Base-by-base conservation (phyloP, 2,329 filamentous ascomycete genomes). In the Clarireedia homoeocarpa region DNA sequence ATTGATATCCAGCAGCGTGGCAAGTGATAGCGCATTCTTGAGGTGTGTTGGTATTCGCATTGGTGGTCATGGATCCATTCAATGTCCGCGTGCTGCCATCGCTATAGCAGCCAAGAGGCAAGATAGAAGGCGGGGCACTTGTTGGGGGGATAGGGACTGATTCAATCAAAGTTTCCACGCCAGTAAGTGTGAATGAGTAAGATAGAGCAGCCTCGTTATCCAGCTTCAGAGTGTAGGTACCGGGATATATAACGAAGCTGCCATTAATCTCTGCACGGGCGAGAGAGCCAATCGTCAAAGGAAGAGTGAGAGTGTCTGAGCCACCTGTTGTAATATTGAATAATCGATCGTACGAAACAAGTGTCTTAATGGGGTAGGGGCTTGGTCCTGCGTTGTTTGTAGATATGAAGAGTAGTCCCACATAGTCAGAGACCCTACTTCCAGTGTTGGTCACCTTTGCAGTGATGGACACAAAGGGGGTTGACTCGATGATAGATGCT, bases 181-280 rank as follows among this genome's bases (percentile, higher is more conserved):
- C 30, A 12, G 30, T 34, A 12, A 34, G 30, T 12, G 30, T 34
- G 30, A 34, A 34, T 4, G 30, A 34, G 30, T 34, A 34, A 3
- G 30, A 34, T 34, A 34, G 30, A 34, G 30, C 30, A 9, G 30
- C 10, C 30, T 14, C 30, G 1, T 34, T 9, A 64, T 80, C 78
- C 7, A 81, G 52, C 49, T 72, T 61, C 10, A 81, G 47, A 6
- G 65, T 70, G 59, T 83, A 83, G 20, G 71, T 71, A 0, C 78
- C 80, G 0, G 79, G 79, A 65, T 79, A 82, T 9, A 83, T 62
- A 14, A 80, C 74, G 48, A 70, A 72, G 58, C 78, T 75, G 0
- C 80, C 81, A 2, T 67, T 69, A 38, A 74, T 71, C 56, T 81
- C 77, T 0, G 74, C 74, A 1, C 80, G 69, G 1, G 76, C 74